phyloP scores from a whole-genome alignment of 129 eudicot species.

The Escallonia herrerae region DNA sequence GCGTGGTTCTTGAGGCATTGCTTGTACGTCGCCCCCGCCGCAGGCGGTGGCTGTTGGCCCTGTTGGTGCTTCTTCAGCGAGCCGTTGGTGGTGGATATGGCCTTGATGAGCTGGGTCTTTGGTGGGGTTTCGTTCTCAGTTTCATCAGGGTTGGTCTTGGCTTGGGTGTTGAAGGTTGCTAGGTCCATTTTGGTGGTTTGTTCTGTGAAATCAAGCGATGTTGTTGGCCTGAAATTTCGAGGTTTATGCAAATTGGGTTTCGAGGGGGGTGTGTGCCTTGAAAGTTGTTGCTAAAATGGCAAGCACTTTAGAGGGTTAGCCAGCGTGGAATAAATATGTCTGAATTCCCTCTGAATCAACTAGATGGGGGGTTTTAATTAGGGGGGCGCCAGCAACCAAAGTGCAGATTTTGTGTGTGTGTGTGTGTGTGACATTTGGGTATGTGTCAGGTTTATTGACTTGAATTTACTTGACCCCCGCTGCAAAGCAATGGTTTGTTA shows the following conservation, averaged over 20 bases:
- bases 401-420: no score
- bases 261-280: neutral
- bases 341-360: neutral
- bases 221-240: slow-evolving; percentile 19
- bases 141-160: slow-evolving; percentile 22
- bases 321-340: slow-evolving; percentile 3
- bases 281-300: neutral
- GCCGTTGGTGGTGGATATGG: slow-evolving; percentile 33
- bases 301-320: neutral
- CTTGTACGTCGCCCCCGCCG: slow-evolving; percentile 30
- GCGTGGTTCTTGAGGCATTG: slow-evolving; percentile 86
- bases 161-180: slow-evolving; percentile 23
- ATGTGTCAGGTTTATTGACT: no score
- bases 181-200: slow-evolving; percentile 29
- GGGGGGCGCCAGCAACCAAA: no score
- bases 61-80: slow-evolving; percentile 19
- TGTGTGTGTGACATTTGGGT: no score
- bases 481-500: no score
- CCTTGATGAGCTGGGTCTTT: slow-evolving; percentile 31
- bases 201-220: slow-evolving; percentile 10
- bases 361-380: no score
- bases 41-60: slow-evolving; percentile 23
- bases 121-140: slow-evolving; percentile 62
- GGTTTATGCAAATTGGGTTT: slow-evolving; percentile 13
- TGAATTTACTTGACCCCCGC: no score